Evolutionary conservation across 2,329 filamentous ascomycete genomes (phyloP), one percentile per base, ranked within the genome.

Genomic region (Lecanicillium sp.): DNA sequence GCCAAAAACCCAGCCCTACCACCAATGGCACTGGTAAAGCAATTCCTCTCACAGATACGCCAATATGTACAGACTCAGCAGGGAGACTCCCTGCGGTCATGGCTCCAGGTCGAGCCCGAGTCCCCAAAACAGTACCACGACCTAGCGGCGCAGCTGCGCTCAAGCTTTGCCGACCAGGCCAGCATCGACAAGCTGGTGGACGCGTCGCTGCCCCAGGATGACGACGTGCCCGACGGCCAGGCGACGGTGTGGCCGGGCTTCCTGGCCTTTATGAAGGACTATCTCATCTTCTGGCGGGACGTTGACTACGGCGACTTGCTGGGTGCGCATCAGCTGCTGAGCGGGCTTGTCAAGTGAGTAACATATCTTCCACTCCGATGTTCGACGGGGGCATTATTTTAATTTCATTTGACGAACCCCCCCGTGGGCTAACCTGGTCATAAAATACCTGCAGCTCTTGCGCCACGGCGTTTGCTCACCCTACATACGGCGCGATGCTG

Each of bases 211-310:
- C 80, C 81, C 0, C 71, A 81, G 43, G 75, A 80, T 7, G 73
- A 81, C 37, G 72, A 83, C 30, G 72, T 77, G 2, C 66, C 70
- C 1, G 77, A 84, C 37, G 81, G 79, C 2, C 70, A 75, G 45
- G 79, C 73, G 30, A 74, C 81, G 7, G 70, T 74, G 1, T 94
- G 87, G 87, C 76, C 79, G 1, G 77, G 83, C 1, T 87, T 95
- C 56, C 69, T 83, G 36, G 73, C 78, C 3, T 94, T 95, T 54
- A 77, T 94, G 58, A 83, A 79, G 50, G 79, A 87, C 36, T 96
- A 94, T 53, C 69, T 95, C 46, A 68, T 74, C 32, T 94, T 89
- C 51, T 77, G 90, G 68, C 71, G 88, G 40, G 86, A 94, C 52
- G 80, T 90, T 22, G 73, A 94, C 51, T 79, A 84, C 36, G 75